Evolutionary conservation across 116 monocot genomes (phyloP).

Genomic region (Dioscorea cayenensis): DNA sequence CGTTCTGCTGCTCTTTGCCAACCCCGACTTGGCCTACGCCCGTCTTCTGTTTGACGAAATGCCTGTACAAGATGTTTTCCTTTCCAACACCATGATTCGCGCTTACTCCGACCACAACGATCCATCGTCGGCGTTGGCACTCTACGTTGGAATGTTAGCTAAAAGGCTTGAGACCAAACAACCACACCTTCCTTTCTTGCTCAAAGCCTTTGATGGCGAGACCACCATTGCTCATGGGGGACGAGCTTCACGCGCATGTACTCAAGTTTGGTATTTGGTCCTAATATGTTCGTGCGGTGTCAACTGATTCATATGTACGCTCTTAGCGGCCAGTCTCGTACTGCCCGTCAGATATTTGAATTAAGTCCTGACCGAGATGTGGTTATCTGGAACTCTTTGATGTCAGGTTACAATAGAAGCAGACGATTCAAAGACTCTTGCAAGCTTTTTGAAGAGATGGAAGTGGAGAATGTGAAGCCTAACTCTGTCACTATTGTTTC

Average conservation of each 20-base stretch:
- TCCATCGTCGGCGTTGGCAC: constrained; percentile 21
- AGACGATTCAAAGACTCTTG: constrained; percentile 30
- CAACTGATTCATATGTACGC: constrained; percentile 52
- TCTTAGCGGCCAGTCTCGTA: constrained; percentile 16
- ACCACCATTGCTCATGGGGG: constrained; percentile 16
- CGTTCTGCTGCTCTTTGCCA: constrained; percentile 24
- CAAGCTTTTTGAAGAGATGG: constrained; percentile 43
- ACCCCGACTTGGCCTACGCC: constrained; percentile 37
- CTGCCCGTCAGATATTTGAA: constrained; percentile 47
- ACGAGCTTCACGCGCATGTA: constrained; percentile 47
- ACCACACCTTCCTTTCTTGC: constrained; percentile 53
- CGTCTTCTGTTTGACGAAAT: constrained; percentile 54
- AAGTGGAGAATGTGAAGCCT: constrained; percentile 22
- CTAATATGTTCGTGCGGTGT: constrained; percentile 30
- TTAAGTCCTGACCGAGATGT: constrained; percentile 21
- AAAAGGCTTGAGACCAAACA: constrained; percentile 26
- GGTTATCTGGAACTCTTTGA: constrained; percentile 61
- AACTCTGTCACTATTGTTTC: constrained; percentile 33
- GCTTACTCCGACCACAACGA: constrained; percentile 28
- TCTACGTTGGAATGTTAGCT: constrained; percentile 46
- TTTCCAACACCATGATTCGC: constrained; percentile 45
- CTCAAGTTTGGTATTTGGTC: constrained; percentile 44
- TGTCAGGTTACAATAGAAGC: constrained; percentile 44
- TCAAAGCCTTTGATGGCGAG: constrained; percentile 34
- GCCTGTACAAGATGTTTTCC: constrained; percentile 18